Evolutionary conservation across 192 early-diverging fungal species (phyloP).

Genomic region (Coemansia javaensis): DNA sequence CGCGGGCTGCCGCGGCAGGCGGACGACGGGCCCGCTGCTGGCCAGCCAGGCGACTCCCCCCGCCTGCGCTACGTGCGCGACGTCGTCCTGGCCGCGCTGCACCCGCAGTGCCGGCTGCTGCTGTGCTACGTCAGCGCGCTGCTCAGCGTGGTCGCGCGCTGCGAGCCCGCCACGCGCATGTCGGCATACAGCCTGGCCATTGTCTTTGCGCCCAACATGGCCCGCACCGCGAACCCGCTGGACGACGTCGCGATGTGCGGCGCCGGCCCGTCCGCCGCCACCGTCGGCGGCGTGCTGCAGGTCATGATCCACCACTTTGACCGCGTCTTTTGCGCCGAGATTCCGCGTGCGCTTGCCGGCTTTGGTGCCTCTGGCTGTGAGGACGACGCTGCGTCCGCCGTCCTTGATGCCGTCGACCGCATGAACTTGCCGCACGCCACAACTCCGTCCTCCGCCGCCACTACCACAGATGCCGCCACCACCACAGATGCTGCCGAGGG

Average conservation of each 20-base stretch:
- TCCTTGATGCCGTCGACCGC: conserved; percentile 21
- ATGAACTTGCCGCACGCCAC: conserved; percentile 9
- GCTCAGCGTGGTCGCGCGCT: conserved; percentile 59
- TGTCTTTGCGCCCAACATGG: conserved; percentile 83
- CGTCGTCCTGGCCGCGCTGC: conserved; percentile 18
- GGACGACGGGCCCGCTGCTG: conserved; percentile 49
- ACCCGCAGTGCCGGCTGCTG: conserved; percentile 23
- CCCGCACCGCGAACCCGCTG: conserved; percentile 46
- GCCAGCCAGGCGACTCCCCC: conserved; percentile 19
- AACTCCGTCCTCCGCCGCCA: not conserved
- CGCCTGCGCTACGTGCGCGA: conserved; percentile 31
- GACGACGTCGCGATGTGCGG: conserved; percentile 43
- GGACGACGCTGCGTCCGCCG: conserved; percentile 4
- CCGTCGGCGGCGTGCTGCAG: conserved; percentile 32
- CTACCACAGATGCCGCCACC: not conserved
- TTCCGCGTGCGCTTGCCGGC: conserved; percentile 5
- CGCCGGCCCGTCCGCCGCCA: conserved; percentile 13
- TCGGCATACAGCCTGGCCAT: conserved; percentile 75
- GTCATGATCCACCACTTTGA: conserved; percentile 28
- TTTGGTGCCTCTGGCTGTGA: too few species aligned
- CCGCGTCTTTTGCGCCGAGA: conserved; percentile 24
- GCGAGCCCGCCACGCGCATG: conserved; percentile 71
- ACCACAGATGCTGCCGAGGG: too few species aligned
- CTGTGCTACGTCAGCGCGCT: conserved; percentile 47
- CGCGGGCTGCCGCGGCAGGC: conserved; percentile 49